phyloP scores from a whole-genome alignment of 176 grass and related monocot species.

The Pharus latifolius region DNA sequence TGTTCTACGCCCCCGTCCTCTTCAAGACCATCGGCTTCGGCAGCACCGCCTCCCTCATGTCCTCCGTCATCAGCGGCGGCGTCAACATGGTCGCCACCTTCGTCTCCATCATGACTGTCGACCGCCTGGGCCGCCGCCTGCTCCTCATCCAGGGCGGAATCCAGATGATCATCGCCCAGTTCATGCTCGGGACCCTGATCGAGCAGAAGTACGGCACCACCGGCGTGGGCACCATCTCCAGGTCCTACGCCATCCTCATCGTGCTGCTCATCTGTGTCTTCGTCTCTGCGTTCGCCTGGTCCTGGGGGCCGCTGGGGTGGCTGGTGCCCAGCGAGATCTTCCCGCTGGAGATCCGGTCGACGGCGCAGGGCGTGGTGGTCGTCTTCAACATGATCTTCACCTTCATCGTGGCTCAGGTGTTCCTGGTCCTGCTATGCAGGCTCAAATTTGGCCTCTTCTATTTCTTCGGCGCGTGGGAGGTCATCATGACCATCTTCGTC shows the following conservation, averaged over 20 bases:
- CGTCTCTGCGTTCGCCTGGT: slow-evolving; percentile 82
- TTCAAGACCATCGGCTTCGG: slow-evolving; percentile 52
- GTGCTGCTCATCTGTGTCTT: slow-evolving; percentile 65
- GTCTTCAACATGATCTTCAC: slow-evolving; percentile 42
- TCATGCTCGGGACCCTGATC: slow-evolving; percentile 27
- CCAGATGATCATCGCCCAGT: slow-evolving; percentile 22
- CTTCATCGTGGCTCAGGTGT: slow-evolving; percentile 33
- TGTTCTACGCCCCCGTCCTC: slow-evolving; percentile 45
- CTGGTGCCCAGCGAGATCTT: slow-evolving; percentile 86
- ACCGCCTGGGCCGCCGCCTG: slow-evolving; percentile 25
- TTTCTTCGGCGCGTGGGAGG: slow-evolving; percentile 40
- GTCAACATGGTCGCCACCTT: slow-evolving; percentile 37
- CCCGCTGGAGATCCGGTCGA: slow-evolving; percentile 72
- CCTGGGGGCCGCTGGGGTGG: slow-evolving; percentile 82
- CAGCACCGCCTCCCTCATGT: slow-evolving; percentile 34
- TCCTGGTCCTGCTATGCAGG: slow-evolving; percentile 54
- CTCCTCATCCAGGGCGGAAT: slow-evolving; percentile 22
- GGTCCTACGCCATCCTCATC: slow-evolving; percentile 8
- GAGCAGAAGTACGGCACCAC: slow-evolving; percentile 9
- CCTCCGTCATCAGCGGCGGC: slow-evolving; percentile 31
- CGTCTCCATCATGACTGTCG: slow-evolving; percentile 37
- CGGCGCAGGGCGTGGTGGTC: slow-evolving; percentile 54
- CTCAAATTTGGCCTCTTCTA: slow-evolving; percentile 66
- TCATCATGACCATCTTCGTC: slow-evolving; percentile 28
- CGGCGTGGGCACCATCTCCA: slow-evolving; percentile 16